phyloP scores from a whole-genome alignment of 164 flowering plant genomes.

The Buxus sempervirens region DNA sequence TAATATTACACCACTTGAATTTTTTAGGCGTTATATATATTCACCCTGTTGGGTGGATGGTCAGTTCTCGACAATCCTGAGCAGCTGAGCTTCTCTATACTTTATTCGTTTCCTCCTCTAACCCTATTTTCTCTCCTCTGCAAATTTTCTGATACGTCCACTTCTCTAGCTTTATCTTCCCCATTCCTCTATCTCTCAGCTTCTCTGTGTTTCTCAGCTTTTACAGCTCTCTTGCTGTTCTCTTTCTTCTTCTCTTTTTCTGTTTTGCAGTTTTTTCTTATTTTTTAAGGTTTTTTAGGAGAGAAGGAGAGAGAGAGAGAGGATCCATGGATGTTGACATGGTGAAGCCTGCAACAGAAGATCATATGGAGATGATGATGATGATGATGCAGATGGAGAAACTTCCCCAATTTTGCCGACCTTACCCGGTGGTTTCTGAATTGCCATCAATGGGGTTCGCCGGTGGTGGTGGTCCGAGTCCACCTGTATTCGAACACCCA shows the following conservation, averaged over 20 bases:
- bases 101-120: background rate
- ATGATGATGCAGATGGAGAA: constrained; percentile 60
- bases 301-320: background rate
- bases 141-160: constrained; percentile 12
- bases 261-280: background rate
- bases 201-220: constrained; percentile 5
- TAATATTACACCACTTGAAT: constrained; percentile 8
- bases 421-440: constrained; percentile 16
- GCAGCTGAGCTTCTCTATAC: background rate
- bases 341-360: constrained; percentile 25
- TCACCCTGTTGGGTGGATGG: constrained; percentile 16
- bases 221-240: background rate
- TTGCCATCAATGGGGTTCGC: constrained; percentile 25
- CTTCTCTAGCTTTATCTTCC: constrained; percentile 13
- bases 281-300: background rate
- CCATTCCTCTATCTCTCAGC: constrained; percentile 15
- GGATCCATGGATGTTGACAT: constrained; percentile 24
- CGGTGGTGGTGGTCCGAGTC: constrained; percentile 6
- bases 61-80: constrained; percentile 13
- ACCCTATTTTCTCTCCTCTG: constrained; percentile 1
- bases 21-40: constrained; percentile 10
- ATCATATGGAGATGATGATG: constrained; percentile 55
- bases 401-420: constrained; percentile 38
- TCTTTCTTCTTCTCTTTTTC: constrained; percentile 1
- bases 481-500: constrained; percentile 18